Evolutionary conservation across 768 basidiomycete species (phyloP), one percentile per base, ranked within the genome.

Genomic region (Collybia sordida): DNA sequence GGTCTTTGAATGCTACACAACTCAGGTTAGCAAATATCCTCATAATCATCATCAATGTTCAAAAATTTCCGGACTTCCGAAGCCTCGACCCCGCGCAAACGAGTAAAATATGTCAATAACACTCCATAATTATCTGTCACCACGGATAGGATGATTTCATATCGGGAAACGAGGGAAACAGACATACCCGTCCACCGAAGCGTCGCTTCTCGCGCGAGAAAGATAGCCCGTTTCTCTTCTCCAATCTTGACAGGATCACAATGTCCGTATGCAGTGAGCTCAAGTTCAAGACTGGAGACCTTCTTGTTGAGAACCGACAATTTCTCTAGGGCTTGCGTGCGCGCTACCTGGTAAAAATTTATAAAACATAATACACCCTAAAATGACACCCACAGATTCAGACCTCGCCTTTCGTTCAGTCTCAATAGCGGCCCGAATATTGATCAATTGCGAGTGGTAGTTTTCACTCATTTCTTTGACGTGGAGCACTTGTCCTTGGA

Each of bases 111-210:
- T 27, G 79, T 75, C 42, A 89, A 65, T 25, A 89, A 70, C 42
- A 83, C 75, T 35, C 78, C 69, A 64, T 86, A 90, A 58, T 91
- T 89, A 55, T 91, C 88, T 89, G 11, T 43, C 17, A 21, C 24
- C 11, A 23, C 7, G 23, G 4, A 3, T 25, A 12, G 37, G 46
- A 21, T 24, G 42, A 5, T 51, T 24, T 35, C n/a, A 9, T 15
- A 47, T 37, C n/a, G n/a, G n/a, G 42, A 39, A 35, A 48, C 47
- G 11, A 11, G 49, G 9, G 4, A 31, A 31, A 12, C 43, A 38
- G 21, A 67, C 83, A 49, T 56, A 95, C 94, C 94, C 28, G 94
- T 98, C 90, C 93, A 94, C 12, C 91, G 83, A 19, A 86, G 63
- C 11, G 87, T 81, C 11, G 91, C 93, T 62, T 96, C 92, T 53